Conservation (phyloP, 1,284 basidiomycete species). For the Coniferiporia weirii region DNA sequence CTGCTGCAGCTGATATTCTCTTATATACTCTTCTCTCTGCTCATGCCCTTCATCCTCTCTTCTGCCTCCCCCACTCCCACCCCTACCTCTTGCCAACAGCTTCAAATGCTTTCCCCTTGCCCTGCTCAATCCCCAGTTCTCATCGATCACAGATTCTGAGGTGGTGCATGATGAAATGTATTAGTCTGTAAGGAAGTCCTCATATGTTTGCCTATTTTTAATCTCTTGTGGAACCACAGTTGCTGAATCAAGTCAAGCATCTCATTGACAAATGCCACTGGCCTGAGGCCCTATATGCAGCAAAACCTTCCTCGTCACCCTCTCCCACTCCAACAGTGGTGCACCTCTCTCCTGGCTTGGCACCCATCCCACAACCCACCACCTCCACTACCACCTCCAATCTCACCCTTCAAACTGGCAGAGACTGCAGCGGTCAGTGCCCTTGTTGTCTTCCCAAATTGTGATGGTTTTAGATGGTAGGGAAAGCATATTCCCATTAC, state of each 20-base stretch:
- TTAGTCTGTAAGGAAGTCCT: conserved; percentile 14
- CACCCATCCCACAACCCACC: conserved; percentile 1
- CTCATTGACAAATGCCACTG: conserved; percentile 18
- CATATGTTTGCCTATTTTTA: conserved; percentile 4
- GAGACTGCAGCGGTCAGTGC: conserved; percentile 8
- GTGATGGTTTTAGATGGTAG: conserved; percentile 13
- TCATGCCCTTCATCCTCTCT: too few species aligned
- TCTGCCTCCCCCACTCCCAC: too few species aligned
- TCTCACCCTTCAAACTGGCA: conserved; percentile 18
- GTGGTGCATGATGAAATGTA: conserved; percentile 7
- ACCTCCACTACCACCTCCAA: conserved; percentile 7
- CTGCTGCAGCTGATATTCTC: too few species aligned
- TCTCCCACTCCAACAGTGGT: conserved; percentile 8
- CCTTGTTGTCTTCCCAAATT: conserved; percentile 23
- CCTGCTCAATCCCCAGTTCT: conserved; percentile 18
- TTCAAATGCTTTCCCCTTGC: conserved; percentile 14
- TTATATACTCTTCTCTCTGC: too few species aligned
- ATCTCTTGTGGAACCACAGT: neutral
- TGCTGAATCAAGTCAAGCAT: conserved; percentile 1
- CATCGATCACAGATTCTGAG: conserved; percentile 3
- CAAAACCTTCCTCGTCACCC: conserved; percentile 11
- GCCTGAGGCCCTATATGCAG: conserved; percentile 15
- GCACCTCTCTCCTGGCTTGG: conserved; percentile 18
- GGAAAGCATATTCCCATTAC: conserved; percentile 21
- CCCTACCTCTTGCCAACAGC: too few species aligned